Percentiles rank a stretch among this genome's conserved stretches.
These are phyloP conservation scores for Phytophthora tentaculata DNA, from an alignment of 352 stramenopile genomes.

Conservation along the genomic window DNA sequence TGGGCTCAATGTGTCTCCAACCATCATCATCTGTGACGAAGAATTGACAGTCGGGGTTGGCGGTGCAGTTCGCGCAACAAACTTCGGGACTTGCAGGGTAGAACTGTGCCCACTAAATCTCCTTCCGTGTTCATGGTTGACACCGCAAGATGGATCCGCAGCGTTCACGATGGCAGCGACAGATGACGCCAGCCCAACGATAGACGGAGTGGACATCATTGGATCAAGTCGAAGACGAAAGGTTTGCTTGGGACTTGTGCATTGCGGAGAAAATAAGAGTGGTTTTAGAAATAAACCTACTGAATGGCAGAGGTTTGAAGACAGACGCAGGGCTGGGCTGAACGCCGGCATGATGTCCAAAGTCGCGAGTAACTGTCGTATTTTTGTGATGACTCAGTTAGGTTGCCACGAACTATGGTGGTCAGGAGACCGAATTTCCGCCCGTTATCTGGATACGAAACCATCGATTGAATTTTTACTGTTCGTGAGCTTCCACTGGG, in stretches of 20 bases:
- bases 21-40: constrained; percentile 31
- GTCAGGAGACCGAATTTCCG: no score
- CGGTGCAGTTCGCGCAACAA: constrained; percentile 26
- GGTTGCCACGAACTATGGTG: no score
- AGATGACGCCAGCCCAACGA: not conserved
- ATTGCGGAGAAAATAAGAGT: not conserved
- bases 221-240: not conserved
- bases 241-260: no score
- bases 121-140: constrained; percentile 23
- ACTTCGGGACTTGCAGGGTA: constrained; percentile 29
- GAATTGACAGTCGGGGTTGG: constrained; percentile 25
- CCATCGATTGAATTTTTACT: no score
- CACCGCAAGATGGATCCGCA: constrained; percentile 24
- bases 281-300: not conserved
- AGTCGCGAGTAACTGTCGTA: no score
- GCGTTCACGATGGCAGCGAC: not conserved
- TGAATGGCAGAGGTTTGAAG: no score
- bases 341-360: no score
- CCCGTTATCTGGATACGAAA: no score
- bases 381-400: no score
- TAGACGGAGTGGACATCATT: constrained; percentile 11
- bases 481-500: no score
- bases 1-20: constrained; percentile 28
- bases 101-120: constrained; percentile 24
- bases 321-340: no score